These are phyloP conservation scores for Periconia digitata DNA, from an alignment of 2,329 filamentous ascomycete genomes.

Conservation along the genomic window DNA sequence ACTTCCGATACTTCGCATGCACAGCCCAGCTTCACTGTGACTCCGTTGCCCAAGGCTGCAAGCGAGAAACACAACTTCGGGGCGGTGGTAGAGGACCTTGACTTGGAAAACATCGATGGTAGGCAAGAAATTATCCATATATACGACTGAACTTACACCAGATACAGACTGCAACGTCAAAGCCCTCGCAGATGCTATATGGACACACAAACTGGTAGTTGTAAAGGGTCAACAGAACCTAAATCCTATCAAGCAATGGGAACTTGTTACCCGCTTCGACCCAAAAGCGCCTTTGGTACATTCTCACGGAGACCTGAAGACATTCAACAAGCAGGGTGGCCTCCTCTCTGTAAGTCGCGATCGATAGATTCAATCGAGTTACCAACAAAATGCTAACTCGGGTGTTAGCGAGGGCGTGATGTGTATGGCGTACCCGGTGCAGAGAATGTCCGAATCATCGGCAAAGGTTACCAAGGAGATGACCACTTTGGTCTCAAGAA, in stretches of 20 bases:
- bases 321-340: constrained; percentile 46
- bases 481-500: constrained; percentile 50
- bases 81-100: constrained; percentile 36
- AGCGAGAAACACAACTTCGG: constrained; percentile 15
- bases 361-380: background rate
- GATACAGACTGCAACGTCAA: constrained; percentile 29
- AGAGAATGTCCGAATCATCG: constrained; percentile 50
- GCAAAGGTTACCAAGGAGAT: constrained; percentile 49
- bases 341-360: constrained; percentile 35
- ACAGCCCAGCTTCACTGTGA: constrained; percentile 7
- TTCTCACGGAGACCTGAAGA: constrained; percentile 47
- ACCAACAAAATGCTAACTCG: background rate
- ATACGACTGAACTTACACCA: background rate
- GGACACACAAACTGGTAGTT: constrained; percentile 49
- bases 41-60: constrained; percentile 3
- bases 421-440: constrained; percentile 42
- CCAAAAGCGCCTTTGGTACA: constrained; percentile 46
- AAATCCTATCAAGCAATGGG: constrained; percentile 49
- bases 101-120: constrained; percentile 45
- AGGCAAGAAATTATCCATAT: constrained; percentile 4
- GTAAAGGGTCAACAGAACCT: constrained; percentile 49
- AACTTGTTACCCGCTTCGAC: constrained; percentile 48
- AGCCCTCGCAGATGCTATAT: constrained; percentile 44
- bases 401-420: background rate
- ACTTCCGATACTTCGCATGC: too few species aligned